These are phyloP conservation scores for Backusella westeae DNA, from an alignment of 192 early-diverging fungal genomes.

Conservation along the genomic window DNA sequence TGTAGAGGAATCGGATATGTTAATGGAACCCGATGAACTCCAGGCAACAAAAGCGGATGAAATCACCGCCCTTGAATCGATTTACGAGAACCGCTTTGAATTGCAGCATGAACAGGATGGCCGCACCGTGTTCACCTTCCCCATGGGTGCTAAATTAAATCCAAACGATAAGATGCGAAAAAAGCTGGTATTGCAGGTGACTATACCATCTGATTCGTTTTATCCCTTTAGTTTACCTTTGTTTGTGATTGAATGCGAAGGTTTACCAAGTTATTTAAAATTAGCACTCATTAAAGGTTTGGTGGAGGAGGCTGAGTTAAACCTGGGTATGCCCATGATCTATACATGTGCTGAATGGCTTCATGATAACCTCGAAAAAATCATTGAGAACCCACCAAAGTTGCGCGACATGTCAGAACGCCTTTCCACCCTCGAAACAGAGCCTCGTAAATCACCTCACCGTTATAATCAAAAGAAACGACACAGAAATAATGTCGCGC, in stretches of 20 bases:
- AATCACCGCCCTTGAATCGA: conserved; percentile 61
- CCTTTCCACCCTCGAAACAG: neutral
- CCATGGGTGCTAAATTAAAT: neutral
- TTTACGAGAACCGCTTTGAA: conserved; percentile 60
- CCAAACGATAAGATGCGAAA: neutral
- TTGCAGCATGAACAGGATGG: neutral
- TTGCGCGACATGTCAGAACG: conserved; percentile 42
- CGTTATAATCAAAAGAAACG: neutral
- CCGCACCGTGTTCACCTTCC: neutral
- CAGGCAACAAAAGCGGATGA: conserved; percentile 53
- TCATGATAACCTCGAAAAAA: conserved; percentile 44
- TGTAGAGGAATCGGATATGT: conserved; percentile 28
- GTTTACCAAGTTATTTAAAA: conserved; percentile 69
- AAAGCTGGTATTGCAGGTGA: conserved; percentile 18
- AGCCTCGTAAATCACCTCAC: conserved; percentile 2
- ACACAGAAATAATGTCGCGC: neutral
- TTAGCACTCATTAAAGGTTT: conserved; percentile 54
- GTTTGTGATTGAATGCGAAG: conserved; percentile 61
- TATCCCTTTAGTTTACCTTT: conserved; percentile 71
- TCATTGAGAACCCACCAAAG: conserved; percentile 52
- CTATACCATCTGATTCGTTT: conserved; percentile 49
- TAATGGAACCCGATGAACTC: conserved; percentile 35
- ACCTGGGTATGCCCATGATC: conserved; percentile 51
- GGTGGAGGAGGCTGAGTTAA: conserved; percentile 39
- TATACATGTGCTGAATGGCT: conserved; percentile 59